Conservation (phyloP, 176 grass and related monocot genomes). For the Aegilops sharonensis region DNA sequence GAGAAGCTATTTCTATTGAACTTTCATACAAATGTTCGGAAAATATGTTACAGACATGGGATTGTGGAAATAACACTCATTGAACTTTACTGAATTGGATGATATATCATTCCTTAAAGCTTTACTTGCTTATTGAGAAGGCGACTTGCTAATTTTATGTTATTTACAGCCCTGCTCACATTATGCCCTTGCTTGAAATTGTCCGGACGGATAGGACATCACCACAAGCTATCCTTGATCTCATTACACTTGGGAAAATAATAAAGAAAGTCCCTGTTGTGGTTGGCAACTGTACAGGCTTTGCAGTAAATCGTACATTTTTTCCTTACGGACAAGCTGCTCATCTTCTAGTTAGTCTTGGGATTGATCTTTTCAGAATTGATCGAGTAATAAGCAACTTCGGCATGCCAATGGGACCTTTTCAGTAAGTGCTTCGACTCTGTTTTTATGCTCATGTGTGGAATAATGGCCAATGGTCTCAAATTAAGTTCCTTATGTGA, state of each 20-base stretch:
- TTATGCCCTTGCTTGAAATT: conserved; percentile 96
- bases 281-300: conserved; percentile 92
- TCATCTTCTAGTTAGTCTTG: conserved; percentile 71
- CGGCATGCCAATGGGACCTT: conserved; percentile 97
- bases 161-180: conserved; percentile 85
- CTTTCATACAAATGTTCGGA: not conserved
- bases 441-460: conserved; percentile 13
- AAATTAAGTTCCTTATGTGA: not conserved
- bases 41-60: not conserved
- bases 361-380: conserved; percentile 83
- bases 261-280: conserved; percentile 98
- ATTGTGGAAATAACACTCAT: not conserved
- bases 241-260: conserved; percentile 76
- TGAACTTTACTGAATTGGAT: not conserved
- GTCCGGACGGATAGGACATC: conserved; percentile 88
- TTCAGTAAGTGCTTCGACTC: conserved; percentile 66
- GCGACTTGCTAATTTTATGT: conserved; percentile 22
- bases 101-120: not conserved
- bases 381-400: conserved; percentile 78
- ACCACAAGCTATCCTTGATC: conserved; percentile 83
- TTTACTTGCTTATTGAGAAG: not conserved
- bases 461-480: not conserved
- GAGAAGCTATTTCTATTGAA: not conserved
- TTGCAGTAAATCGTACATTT: conserved; percentile 94
- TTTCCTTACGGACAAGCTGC: conserved; percentile 74